phyloP scores from a whole-genome alignment of 345 rosid species.

The Eucalyptus leucophloia region DNA sequence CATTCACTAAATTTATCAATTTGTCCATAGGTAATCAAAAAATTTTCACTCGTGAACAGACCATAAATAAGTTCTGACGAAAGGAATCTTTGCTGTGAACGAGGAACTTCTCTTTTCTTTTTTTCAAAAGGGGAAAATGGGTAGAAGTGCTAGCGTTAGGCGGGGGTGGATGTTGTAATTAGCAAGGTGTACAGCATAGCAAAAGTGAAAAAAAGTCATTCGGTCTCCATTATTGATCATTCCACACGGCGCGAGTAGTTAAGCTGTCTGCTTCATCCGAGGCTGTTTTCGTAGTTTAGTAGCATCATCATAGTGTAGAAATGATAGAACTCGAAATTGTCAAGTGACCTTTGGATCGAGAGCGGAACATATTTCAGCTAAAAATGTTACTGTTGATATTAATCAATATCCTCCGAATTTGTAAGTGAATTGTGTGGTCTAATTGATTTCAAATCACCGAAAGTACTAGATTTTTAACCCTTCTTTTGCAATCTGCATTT shows the following conservation, averaged over 20 bases:
- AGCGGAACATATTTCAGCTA: background rate
- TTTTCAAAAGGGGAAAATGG: too few relatives aligned
- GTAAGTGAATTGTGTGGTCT: background rate
- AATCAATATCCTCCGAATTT: background rate
- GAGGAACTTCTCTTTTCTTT: too few relatives aligned
- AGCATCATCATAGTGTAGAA: background rate
- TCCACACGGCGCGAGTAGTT: background rate
- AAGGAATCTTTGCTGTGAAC: too few relatives aligned
- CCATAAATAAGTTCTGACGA: too few relatives aligned
- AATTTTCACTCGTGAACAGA: too few relatives aligned
- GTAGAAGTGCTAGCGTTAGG: background rate
- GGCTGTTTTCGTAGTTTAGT: background rate
- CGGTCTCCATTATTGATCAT: background rate
- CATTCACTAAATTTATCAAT: background rate
- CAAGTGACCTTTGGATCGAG: background rate
- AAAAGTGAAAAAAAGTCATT: background rate
- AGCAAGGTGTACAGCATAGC: background rate
- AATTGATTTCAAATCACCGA: background rate
- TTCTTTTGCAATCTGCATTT: background rate
- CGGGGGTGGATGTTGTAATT: background rate
- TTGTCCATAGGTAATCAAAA: too few relatives aligned
- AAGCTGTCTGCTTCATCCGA: background rate
- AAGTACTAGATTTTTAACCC: background rate
- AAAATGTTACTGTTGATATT: background rate
- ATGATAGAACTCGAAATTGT: rapidly evolving